A percentile compares a stretch with the other conserved stretches of the same genome.
phyloP scores from a whole-genome alignment of 2,329 filamentous ascomycete species.

The Ophiostoma quercus region DNA sequence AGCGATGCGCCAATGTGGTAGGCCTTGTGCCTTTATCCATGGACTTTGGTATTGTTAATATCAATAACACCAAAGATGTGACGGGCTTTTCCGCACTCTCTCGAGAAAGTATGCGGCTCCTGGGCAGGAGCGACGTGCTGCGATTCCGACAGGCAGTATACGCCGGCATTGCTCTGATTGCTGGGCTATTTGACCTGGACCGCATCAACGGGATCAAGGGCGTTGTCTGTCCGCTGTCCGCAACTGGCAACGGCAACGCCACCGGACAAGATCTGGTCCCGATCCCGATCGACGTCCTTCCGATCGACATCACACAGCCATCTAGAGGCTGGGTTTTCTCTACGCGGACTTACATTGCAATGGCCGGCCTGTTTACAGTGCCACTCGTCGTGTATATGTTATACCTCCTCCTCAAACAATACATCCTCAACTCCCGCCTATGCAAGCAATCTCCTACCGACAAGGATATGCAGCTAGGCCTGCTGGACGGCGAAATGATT shows the following conservation, averaged over 20 bases:
- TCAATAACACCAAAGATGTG: not conserved
- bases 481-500: not conserved
- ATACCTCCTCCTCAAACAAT: not conserved
- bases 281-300: not conserved
- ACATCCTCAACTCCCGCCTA: not conserved
- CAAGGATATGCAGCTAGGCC: not conserved
- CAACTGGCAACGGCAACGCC: not conserved
- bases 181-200: not conserved
- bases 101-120: not conserved
- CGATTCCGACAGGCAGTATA: not conserved
- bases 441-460: not conserved
- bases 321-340: not conserved
- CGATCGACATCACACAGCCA: not conserved
- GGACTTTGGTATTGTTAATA: not conserved
- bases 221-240: not conserved
- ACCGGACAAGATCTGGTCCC: not conserved
- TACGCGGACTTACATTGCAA: not conserved
- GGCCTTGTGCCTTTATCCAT: not conserved
- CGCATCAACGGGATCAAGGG: not conserved
- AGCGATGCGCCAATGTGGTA: not conserved
- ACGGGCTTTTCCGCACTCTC: not conserved
- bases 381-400: not conserved
- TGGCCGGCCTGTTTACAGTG: not conserved
- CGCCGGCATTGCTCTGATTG: not conserved
- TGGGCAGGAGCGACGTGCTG: slow-evolving; percentile 1